Conservation (phyloP, 306 rosid genomes). For the Hippophae gyantsensis region DNA sequence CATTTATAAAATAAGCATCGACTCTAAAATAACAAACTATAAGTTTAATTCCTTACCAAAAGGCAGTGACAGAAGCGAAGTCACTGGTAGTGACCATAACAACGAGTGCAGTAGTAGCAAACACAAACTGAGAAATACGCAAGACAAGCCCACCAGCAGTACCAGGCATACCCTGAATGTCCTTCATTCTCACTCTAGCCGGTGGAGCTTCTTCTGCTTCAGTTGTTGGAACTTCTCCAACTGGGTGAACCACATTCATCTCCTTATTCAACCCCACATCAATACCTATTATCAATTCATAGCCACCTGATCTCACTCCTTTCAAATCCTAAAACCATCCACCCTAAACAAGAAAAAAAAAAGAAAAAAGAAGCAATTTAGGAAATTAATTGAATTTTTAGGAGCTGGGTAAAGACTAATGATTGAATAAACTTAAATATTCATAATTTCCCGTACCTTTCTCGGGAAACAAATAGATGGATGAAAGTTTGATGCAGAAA, state of each 20-base stretch:
- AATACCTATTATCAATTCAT: slow-evolving; percentile 31
- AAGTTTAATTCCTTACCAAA: slow-evolving; percentile 33
- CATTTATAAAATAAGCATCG: neutral
- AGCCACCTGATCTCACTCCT: neutral
- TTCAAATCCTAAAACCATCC: neutral
- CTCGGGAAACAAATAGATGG: too few relatives aligned
- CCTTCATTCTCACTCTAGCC: slow-evolving; percentile 62
- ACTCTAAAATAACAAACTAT: too few relatives aligned
- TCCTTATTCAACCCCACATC: slow-evolving; percentile 18
- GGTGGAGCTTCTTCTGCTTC: slow-evolving; percentile 35
- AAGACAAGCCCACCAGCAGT: slow-evolving; percentile 63
- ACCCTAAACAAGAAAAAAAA: too few relatives aligned
- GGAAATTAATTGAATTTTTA: too few relatives aligned
- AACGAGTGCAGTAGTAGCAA: slow-evolving; percentile 55
- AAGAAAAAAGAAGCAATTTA: too few relatives aligned
- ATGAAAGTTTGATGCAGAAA: too few relatives aligned
- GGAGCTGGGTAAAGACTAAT: too few relatives aligned
- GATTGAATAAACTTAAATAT: too few relatives aligned
- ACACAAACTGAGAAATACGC: slow-evolving; percentile 53
- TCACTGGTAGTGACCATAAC: slow-evolving; percentile 76
- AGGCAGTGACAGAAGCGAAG: slow-evolving; percentile 85
- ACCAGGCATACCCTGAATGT: slow-evolving; percentile 89
- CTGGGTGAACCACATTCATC: slow-evolving; percentile 85
- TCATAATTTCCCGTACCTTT: too few relatives aligned
- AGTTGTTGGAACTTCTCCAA: slow-evolving; percentile 45